phyloP scores from a whole-genome alignment of 208 protist species.

The Phytomonas sp. region DNA sequence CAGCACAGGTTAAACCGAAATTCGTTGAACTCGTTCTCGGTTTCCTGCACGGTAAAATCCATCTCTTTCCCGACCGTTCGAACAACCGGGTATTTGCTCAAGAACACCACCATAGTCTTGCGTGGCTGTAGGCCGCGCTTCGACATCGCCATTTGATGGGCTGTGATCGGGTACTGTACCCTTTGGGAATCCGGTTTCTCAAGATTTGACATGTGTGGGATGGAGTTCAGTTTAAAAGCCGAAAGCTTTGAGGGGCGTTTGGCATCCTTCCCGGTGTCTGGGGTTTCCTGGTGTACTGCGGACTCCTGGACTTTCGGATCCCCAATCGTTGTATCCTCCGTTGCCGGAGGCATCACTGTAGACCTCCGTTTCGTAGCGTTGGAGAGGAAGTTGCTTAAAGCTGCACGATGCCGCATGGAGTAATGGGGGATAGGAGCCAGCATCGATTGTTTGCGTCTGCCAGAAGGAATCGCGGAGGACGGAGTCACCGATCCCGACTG shows the following conservation, averaged over 20 bases:
- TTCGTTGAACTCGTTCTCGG: slow-evolving; percentile 68
- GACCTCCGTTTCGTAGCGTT: neutral
- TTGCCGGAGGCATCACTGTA: neutral
- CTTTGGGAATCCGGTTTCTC: neutral
- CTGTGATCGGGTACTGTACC: neutral
- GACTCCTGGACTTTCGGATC: slow-evolving; percentile 9
- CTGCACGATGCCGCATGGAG: neutral
- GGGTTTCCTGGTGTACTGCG: neutral
- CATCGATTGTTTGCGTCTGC: neutral
- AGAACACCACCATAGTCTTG: slow-evolving; percentile 59
- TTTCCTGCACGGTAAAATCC: slow-evolving; percentile 68
- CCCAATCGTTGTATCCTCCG: neutral
- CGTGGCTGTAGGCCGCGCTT: slow-evolving; percentile 30
- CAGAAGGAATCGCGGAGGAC: neutral
- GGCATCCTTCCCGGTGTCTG: slow-evolving; percentile 1
- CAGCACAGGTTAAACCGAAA: slow-evolving; percentile 93
- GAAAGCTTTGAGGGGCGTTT: neutral
- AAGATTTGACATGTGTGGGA: neutral
- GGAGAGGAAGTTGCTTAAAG: neutral
- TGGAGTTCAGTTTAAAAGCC: neutral
- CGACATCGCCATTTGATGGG: slow-evolving; percentile 4
- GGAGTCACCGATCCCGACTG: neutral
- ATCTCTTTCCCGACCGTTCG: slow-evolving; percentile 60
- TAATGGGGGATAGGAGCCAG: neutral
- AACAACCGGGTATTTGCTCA: slow-evolving; percentile 82